phyloP scores from a whole-genome alignment of 805 yeast genomes.

The Candida glaebosa region DNA sequence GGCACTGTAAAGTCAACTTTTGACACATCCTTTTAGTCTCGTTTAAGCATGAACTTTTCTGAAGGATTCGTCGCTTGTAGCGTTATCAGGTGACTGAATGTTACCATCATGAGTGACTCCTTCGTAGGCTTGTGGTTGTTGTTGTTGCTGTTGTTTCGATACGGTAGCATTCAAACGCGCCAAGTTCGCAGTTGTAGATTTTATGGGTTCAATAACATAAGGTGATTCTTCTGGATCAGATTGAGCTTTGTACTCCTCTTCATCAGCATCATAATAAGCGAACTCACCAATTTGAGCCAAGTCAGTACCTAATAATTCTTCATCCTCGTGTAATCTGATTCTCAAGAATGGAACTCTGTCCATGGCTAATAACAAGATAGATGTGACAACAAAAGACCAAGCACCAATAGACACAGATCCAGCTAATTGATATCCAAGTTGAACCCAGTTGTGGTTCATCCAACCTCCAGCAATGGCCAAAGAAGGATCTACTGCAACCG shows the following conservation, averaged over 20 bases:
- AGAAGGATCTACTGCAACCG: slow-evolving; percentile 32
- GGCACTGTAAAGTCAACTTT: background rate
- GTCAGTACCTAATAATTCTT: slow-evolving; percentile 87
- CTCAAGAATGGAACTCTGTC: slow-evolving; percentile 78
- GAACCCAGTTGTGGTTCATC: slow-evolving; percentile 78
- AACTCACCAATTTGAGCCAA: slow-evolving; percentile 87
- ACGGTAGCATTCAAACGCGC: slow-evolving; percentile 23
- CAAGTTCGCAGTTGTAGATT: slow-evolving; percentile 49
- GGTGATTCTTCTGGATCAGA: slow-evolving; percentile 29
- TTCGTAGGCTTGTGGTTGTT: background rate
- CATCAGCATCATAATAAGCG: slow-evolving; percentile 65
- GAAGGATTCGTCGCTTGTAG: slow-evolving; percentile 4
- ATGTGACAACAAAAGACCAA: slow-evolving; percentile 76
- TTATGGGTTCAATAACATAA: slow-evolving; percentile 74
- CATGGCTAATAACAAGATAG: slow-evolving; percentile 60
- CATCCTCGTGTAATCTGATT: slow-evolving; percentile 80
- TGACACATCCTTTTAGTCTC: background rate
- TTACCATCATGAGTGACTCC: slow-evolving; percentile 3
- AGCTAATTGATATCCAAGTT: slow-evolving; percentile 86
- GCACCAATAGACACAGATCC: slow-evolving; percentile 65
- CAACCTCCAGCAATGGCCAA: slow-evolving; percentile 71
- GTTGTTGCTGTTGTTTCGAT: slow-evolving; percentile 2
- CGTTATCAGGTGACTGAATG: slow-evolving; percentile 1
- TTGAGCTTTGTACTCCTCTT: slow-evolving; percentile 31
- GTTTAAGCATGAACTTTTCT: background rate